Evolutionary conservation across 2,329 filamentous ascomycete genomes (phyloP), one percentile per base, ranked within the genome.

Genomic region (Claviceps capensis): DNA sequence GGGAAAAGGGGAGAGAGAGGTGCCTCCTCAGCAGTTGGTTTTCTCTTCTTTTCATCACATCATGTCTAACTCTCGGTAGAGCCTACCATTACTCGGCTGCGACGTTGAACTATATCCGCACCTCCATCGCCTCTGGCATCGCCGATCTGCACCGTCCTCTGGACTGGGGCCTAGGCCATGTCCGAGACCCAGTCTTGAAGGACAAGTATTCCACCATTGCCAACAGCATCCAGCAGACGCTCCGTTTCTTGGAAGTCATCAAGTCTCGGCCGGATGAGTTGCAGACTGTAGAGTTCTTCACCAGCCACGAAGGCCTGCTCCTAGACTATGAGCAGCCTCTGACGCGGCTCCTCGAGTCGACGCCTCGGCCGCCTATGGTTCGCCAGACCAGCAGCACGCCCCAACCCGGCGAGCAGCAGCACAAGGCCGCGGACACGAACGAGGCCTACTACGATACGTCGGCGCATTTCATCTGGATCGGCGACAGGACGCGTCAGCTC

Each of bases 401-500:
- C 9, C 22, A 16, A 23, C 5, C 4, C 43, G 16, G 42, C 42
- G 16, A 16, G 17, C 40, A 42, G 40, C n/a, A 42, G 17, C 17
- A 42, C n/a, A 9, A 42, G 40, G 42, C 72, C 48, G 66, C 61
- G 50, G 58, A 4, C 54, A 61, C 5, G 56, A 61, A 68, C 16
- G 16, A 79, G 62, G 82, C 83, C 62, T 94, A 87, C 77, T 97
- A 94, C 72, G 86, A 95, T 69, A 97, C 91, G 0, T 95, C 88
- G 4, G 88, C 88, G 0, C 93, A 98, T 66, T 97, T 98, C 73
- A 78, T 98, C 66, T 98, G 93, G 93, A 94, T 98, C 61, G 93
- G 93, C 51, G 93, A 98, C 68, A 86, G 93, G 58, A 98, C 93
- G 2, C 82, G 93, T 47, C 91, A 97, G 69, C 81, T 96, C 46